These are phyloP conservation scores for Venturia nashicola DNA, from an alignment of 2,329 filamentous ascomycete species.

Conservation along the genomic window DNA sequence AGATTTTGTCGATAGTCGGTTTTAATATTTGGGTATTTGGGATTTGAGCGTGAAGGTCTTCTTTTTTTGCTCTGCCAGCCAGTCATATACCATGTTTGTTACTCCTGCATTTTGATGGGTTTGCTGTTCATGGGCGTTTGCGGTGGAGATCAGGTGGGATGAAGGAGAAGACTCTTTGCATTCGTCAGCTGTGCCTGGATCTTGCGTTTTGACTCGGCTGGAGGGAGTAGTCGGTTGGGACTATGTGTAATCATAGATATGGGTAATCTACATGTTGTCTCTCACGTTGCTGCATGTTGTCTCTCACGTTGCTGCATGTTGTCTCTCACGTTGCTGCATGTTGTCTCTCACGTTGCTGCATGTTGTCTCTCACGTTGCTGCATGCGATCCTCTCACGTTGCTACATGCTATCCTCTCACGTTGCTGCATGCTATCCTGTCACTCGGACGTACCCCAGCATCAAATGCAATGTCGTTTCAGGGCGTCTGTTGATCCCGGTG, in stretches of 20 bases:
- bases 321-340: neutral
- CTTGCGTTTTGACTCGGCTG: neutral
- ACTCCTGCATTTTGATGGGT: neutral
- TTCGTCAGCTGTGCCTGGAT: neutral
- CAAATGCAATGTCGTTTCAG: neutral
- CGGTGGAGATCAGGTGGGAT: neutral
- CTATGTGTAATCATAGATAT: neutral
- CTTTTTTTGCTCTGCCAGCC: neutral
- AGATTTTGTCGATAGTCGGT: neutral
- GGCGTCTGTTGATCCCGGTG: neutral
- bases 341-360: neutral
- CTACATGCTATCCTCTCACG: neutral
- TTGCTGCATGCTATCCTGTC: too few species aligned
- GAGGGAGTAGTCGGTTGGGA: neutral
- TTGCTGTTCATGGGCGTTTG: neutral
- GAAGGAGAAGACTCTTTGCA: neutral
- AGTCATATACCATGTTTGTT: neutral
- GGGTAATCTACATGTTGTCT: neutral
- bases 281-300: neutral
- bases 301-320: too few species aligned
- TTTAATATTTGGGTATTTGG: neutral
- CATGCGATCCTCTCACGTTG: too few species aligned
- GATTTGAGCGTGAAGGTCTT: neutral
- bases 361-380: neutral
- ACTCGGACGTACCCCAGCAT: too few species aligned